Evolutionary conservation across 495 filamentous ascomycete species (phyloP).

Genomic region (Podospora sp.): DNA sequence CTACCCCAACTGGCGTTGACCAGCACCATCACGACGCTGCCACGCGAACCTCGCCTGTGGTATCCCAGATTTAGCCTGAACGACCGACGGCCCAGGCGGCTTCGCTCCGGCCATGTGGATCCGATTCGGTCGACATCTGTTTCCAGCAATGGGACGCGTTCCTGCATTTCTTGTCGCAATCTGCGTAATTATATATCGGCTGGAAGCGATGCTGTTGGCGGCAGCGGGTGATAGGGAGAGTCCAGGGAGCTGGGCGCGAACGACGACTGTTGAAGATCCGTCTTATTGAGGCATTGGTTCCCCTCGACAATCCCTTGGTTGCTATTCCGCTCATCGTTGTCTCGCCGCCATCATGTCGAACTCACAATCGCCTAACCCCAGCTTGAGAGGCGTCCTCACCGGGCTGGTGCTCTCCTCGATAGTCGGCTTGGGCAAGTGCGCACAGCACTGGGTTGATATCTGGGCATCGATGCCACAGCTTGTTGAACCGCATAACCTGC

Average conservation of each 20-base stretch:
- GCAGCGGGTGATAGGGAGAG: background rate
- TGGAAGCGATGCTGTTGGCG: background rate
- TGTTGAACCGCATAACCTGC: conserved; percentile 58
- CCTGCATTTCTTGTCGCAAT: conserved; percentile 6
- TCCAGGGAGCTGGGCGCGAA: background rate
- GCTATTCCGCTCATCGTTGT: background rate
- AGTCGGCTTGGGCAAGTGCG: conserved; percentile 21
- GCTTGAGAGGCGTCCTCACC: conserved; percentile 19
- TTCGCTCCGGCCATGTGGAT: background rate
- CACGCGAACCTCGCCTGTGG: background rate
- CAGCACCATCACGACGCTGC: background rate
- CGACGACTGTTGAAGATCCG: background rate
- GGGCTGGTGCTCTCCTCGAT: conserved; percentile 25
- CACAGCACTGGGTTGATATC: conserved; percentile 56
- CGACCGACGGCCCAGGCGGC: conserved; percentile 3
- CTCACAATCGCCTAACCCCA: background rate
- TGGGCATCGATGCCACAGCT: conserved; percentile 64
- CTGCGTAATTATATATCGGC: background rate
- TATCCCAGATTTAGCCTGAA: conserved; percentile 4
- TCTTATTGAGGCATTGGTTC: background rate
- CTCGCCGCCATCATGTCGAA: background rate
- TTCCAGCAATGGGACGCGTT: background rate
- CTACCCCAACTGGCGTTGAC: background rate
- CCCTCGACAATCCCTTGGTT: background rate
- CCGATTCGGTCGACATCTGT: background rate